Conservation (phyloP, 495 filamentous ascomycete genomes). For the Podospora anserina region DNA sequence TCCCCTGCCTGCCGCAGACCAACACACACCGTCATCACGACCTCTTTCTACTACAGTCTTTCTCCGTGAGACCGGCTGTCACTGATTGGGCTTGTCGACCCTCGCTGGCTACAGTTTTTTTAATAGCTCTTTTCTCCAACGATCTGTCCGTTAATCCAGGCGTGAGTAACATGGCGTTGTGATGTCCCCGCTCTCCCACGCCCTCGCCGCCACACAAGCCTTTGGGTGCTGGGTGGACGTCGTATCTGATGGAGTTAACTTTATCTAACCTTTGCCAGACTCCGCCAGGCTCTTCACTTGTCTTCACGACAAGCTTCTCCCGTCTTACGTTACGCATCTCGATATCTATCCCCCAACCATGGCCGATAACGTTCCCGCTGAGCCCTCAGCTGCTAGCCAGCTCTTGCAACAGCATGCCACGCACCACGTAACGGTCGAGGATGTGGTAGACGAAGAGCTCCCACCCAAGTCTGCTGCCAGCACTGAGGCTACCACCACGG, state of each 20-base stretch:
- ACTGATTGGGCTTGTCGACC: neutral
- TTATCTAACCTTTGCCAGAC: neutral
- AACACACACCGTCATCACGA: neutral
- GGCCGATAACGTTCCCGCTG: slow-evolving; percentile 36
- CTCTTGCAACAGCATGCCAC: slow-evolving; percentile 73
- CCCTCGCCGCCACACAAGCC: neutral
- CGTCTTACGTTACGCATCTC: neutral
- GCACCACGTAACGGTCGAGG: slow-evolving; percentile 73
- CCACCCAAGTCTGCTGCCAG: slow-evolving; percentile 37
- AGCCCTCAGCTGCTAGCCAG: slow-evolving; percentile 63
- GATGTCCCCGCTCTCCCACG: neutral
- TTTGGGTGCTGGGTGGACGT: neutral
- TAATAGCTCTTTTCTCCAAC: neutral
- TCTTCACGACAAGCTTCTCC: neutral
- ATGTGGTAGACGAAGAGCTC: slow-evolving; percentile 77
- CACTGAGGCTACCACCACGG: slow-evolving; percentile 34
- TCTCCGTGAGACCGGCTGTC: neutral
- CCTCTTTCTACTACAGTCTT: neutral
- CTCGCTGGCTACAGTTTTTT: neutral
- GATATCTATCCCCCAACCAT: slow-evolving; percentile 17
- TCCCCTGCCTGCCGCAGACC: neutral
- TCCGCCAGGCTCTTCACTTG: neutral
- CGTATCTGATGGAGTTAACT: neutral
- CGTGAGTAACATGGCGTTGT: neutral
- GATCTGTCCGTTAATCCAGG: neutral